A percentile compares a stretch with the other conserved stretches of the same genome.
Evolutionary conservation across 177 flowering plant genomes (phyloP).

Genomic region (Vitis hybrid): DNA sequence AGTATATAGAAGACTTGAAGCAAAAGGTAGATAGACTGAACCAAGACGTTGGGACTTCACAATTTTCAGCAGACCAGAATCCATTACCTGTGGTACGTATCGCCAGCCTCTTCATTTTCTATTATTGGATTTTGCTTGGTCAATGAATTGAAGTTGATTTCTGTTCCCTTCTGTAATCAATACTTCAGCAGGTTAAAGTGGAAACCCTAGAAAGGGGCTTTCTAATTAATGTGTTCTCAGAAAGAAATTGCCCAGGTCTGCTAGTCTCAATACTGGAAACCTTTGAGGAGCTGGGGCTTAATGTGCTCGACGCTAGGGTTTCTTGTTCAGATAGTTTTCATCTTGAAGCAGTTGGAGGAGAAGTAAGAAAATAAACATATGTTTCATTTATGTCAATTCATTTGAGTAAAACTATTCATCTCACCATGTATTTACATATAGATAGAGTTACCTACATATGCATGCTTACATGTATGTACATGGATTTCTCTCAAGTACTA

Average conservation of each 20-base stretch:
- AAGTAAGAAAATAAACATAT: constrained; percentile 25
- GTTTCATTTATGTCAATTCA: neutral
- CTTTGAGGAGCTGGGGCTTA: constrained; percentile 73
- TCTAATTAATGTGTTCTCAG: constrained; percentile 55
- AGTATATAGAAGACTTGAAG: constrained; percentile 40
- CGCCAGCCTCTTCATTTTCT: neutral
- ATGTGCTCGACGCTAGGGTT: constrained; percentile 75
- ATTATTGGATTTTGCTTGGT: neutral
- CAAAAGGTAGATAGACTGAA: constrained; percentile 29
- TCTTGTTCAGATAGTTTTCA: constrained; percentile 68
- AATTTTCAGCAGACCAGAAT: constrained; percentile 21
- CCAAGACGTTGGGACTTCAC: constrained; percentile 19
- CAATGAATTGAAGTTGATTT: neutral
- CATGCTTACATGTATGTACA: neutral
- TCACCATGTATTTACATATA: neutral
- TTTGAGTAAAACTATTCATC: no score
- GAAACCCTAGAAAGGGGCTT: constrained; percentile 74
- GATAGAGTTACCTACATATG: no score
- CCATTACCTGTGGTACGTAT: constrained; percentile 35
- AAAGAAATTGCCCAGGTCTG: constrained; percentile 65
- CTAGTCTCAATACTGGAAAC: constrained; percentile 70
- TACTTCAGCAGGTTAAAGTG: constrained; percentile 52
- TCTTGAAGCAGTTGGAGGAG: constrained; percentile 71
- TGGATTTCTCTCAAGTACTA: neutral
- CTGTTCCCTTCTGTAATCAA: neutral